Conservation (phyloP, 257 asterid species). For the Penstemon eatonii region DNA sequence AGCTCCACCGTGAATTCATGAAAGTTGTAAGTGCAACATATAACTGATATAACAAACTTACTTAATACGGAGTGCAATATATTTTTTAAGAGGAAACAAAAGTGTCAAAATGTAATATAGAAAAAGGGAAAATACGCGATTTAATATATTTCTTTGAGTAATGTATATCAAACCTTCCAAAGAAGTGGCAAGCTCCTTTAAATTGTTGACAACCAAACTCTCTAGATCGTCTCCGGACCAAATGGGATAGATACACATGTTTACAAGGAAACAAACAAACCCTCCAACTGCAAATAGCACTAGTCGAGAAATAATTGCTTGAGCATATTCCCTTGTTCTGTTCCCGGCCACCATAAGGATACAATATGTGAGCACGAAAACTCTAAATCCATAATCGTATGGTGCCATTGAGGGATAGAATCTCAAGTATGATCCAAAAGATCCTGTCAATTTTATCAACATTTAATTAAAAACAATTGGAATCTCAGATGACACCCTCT, state of each 20-base stretch:
- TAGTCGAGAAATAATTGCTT: conserved; percentile 59
- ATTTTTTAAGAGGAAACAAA: no score
- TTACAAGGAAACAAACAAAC: conserved; percentile 53
- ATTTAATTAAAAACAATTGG: no score
- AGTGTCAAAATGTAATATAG: no score
- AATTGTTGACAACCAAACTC: conserved; percentile 63
- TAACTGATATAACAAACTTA: no score
- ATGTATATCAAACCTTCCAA: conserved; percentile 58
- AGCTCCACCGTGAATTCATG: no score
- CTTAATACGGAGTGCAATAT: no score
- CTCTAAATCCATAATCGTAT: conserved; percentile 78
- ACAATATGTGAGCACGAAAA: conserved; percentile 70
- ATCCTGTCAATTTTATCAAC: conserved; percentile 26
- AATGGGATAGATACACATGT: conserved; percentile 69
- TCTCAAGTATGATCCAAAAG: conserved; percentile 49
- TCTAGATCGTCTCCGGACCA: conserved; percentile 94
- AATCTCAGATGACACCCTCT: no score
- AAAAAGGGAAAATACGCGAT: no score
- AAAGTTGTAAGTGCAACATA: no score
- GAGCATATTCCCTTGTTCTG: conserved; percentile 50
- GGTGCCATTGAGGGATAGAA: conserved; percentile 72
- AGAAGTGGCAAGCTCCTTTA: conserved; percentile 63
- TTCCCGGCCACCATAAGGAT: conserved; percentile 78
- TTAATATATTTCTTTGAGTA: no score
- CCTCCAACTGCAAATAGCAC: conserved; percentile 75